Base-by-base conservation (phyloP, 1,284 basidiomycete species). In the Sporisorium reilianum region DNA sequence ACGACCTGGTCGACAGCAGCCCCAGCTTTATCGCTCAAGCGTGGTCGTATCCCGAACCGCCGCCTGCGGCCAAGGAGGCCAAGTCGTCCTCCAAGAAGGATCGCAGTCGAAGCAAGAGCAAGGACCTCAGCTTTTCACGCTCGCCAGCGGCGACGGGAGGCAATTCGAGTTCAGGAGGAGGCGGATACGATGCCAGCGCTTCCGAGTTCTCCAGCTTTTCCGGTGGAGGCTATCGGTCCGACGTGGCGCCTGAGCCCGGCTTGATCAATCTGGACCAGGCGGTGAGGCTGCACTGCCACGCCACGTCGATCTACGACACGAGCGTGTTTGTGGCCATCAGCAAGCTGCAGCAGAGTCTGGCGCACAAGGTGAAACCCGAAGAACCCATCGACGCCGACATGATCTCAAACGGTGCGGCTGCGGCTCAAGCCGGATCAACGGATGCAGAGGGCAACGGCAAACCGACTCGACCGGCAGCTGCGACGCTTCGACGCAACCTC, bases 281-380 rank as follows among this genome's bases (percentile, higher is more conserved):
- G n/a, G 78, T 84, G 11, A 57, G 87, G 40, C 79, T 88, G 26
- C 85, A 86, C 25, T 95, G 94, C 81, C 90, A 95, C 83, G 88
- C 94, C 32, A 96, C 94, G 1, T 94, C 93, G 0, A 91, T 96
- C 30, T 93, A 93, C 79, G 94, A 96, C 81, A 91, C 94, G 75
- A 91, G 93, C 3, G 87, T 95, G 28, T 92, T 93, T 83, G 92
- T 94, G 73, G 93, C 93, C 0, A 93, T 95, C 82, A 94, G 93
- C 3, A 89, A 90, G 48, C 86, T 88, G 18, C 76, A 78, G 57
- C 80, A 82, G 55, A 70, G 62, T 30, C 46, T 93, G 89, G 85
- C 94, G 46, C 85, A 85, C 25, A 82, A 91, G 88, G 38, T 85
- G 90, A 60, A 90, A 89, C 9, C 93, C 10, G 93, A 95, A 85